Conservation (phyloP, 73 alveolate genomes). For the Paramecium primaurelia region DNA sequence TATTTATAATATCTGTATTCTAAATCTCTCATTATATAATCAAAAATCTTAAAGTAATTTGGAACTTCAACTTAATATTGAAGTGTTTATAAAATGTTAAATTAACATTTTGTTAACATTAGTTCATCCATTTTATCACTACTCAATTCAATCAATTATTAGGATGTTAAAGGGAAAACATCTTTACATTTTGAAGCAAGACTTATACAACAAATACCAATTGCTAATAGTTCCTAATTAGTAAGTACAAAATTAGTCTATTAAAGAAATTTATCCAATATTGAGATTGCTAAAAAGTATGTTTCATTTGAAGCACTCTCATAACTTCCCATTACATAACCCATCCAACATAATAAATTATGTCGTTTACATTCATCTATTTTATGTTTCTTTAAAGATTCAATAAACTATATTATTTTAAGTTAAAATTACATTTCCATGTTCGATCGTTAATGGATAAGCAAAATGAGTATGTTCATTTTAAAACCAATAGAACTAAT, state of each 20-base stretch:
- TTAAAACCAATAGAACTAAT: background rate
- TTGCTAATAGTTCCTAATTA: background rate
- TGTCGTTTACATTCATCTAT: background rate
- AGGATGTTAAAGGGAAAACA: background rate
- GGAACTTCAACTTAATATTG: background rate
- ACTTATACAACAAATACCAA: background rate
- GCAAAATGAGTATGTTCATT: background rate
- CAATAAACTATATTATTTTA: background rate
- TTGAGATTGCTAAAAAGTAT: background rate
- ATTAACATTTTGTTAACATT: background rate
- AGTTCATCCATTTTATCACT: background rate
- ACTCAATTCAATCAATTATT: background rate
- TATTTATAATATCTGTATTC: background rate
- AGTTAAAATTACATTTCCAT: background rate
- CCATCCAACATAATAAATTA: background rate
- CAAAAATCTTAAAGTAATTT: background rate
- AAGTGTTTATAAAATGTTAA: background rate
- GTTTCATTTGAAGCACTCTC: background rate
- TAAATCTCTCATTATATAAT: conserved; percentile 17
- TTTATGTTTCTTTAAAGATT: background rate
- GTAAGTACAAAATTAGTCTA: background rate
- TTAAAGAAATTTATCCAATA: background rate
- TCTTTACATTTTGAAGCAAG: background rate
- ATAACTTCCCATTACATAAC: background rate
- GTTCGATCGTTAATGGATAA: background rate